phyloP scores from a whole-genome alignment of 2,329 filamentous ascomycete species.

The Nemania sp. region DNA sequence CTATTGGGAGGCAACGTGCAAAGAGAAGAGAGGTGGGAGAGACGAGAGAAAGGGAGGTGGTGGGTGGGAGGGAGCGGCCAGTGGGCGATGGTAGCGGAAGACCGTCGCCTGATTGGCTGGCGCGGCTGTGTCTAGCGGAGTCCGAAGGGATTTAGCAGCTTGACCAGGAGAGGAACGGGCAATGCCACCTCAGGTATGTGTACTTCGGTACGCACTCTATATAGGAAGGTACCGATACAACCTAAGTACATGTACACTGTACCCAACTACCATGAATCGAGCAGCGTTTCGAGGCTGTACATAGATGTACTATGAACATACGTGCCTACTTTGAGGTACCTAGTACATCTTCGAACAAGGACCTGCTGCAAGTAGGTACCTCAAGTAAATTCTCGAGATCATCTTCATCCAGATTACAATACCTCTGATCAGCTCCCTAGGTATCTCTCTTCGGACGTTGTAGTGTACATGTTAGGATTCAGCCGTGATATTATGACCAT shows the following conservation, averaged over 20 bases:
- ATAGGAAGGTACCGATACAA: too few relatives aligned
- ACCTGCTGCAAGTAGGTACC: too few relatives aligned
- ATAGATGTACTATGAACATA: too few relatives aligned
- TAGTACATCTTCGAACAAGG: too few relatives aligned
- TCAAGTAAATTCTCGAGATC: neutral
- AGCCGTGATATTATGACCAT: neutral
- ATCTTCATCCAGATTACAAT: conserved; percentile 2
- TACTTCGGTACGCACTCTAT: too few relatives aligned
- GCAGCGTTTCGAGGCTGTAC: too few relatives aligned
- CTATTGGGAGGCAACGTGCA: conserved; percentile 20
- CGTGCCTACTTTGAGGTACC: too few relatives aligned
- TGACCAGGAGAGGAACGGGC: neutral
- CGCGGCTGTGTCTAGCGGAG: conserved; percentile 14
- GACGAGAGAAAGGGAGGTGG: conserved; percentile 17
- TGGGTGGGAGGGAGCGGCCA: conserved; percentile 13
- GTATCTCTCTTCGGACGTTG: neutral
- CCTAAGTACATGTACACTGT: too few relatives aligned
- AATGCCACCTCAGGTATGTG: too few relatives aligned
- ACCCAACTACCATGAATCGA: too few relatives aligned
- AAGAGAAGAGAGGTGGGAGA: conserved; percentile 20
- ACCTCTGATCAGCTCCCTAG: neutral
- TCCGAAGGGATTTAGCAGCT: conserved; percentile 24
- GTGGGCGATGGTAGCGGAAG: conserved; percentile 13
- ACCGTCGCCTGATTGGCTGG: conserved; percentile 20
- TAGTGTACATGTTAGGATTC: neutral